phyloP scores from a whole-genome alignment of 139 green algal genomes.

The Gonium pectorale region DNA sequence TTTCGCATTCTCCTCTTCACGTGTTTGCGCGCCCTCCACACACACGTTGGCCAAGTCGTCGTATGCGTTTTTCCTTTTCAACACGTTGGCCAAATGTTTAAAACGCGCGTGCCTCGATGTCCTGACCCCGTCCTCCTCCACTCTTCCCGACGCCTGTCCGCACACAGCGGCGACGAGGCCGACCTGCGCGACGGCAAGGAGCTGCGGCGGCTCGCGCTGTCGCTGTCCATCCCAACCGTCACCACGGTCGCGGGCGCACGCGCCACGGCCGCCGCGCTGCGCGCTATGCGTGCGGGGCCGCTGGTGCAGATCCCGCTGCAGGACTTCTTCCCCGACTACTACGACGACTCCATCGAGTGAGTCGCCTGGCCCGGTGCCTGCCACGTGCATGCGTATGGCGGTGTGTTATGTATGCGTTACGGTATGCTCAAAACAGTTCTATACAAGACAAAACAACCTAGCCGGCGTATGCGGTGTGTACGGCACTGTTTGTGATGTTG shows the following conservation, averaged over 20 bases:
- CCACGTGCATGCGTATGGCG: no score
- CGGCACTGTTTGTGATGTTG: no score
- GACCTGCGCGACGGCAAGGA: slow-evolving; percentile 95
- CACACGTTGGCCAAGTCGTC: no score
- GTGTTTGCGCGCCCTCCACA: not conserved
- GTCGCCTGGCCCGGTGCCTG: not conserved
- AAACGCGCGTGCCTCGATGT: no score
- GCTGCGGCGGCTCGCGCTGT: slow-evolving; percentile 90
- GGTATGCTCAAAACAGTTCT: no score
- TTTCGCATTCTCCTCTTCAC: no score
- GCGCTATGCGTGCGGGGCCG: slow-evolving; percentile 77
- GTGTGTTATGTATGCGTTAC: no score
- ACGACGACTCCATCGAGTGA: slow-evolving; percentile 57
- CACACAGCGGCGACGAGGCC: slow-evolving; percentile 81
- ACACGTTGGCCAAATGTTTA: no score
- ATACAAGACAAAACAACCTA: no score
- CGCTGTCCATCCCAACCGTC: slow-evolving; percentile 86
- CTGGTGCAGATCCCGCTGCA: slow-evolving; percentile 84
- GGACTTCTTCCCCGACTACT: slow-evolving; percentile 74
- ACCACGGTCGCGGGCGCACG: slow-evolving; percentile 93
- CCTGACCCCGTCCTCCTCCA: no score
- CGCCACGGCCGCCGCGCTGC: slow-evolving; percentile 89
- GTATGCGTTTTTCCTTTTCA: no score
- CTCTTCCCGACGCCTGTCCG: not conserved
- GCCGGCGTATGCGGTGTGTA: no score